Percentiles rank a stretch among this genome's conserved stretches.
These are phyloP conservation scores for Candida michaelii DNA, from an alignment of 805 yeast species.

Conservation along the genomic window DNA sequence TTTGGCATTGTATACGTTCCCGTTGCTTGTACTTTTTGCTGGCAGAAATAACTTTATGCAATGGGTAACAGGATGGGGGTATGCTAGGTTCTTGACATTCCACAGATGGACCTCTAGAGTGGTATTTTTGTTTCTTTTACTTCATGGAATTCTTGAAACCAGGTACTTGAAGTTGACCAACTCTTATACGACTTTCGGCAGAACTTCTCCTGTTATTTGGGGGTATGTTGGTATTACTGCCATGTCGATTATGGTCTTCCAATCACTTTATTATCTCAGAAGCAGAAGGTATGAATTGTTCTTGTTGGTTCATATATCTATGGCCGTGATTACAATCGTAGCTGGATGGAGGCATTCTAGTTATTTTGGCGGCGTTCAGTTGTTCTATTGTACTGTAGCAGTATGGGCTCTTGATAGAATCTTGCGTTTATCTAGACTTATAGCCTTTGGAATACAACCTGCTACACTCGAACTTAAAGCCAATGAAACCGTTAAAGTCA, in stretches of 20 bases:
- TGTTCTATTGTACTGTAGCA: constrained; percentile 31
- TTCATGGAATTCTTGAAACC: constrained; percentile 62
- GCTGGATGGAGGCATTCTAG: constrained; percentile 46
- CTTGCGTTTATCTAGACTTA: constrained; percentile 26
- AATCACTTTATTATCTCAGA: constrained; percentile 32
- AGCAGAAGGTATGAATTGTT: constrained; percentile 38
- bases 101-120: constrained; percentile 69
- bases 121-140: constrained; percentile 44
- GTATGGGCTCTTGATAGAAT: constrained; percentile 38
- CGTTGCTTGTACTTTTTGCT: constrained; percentile 63
- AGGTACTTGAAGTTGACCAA: constrained; percentile 8
- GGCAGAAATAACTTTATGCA: constrained; percentile 73
- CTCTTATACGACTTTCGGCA: constrained; percentile 34
- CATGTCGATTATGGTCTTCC: constrained; percentile 28
- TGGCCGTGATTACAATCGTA: constrained; percentile 40
- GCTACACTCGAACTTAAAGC: constrained; percentile 28
- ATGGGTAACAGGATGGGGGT: constrained; percentile 60
- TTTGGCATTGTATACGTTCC: constrained; percentile 52
- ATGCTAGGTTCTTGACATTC: constrained; percentile 56
- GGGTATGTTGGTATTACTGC: constrained; percentile 40
- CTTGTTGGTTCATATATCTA: constrained; percentile 31
- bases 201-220: constrained; percentile 27
- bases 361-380: constrained; percentile 28
- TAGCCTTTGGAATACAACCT: constrained; percentile 33
- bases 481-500: constrained; percentile 32